A percentile compares a stretch with the other conserved stretches of the same genome.
Conservation (phyloP, 352 stramenopile genomes). For the Halophytophthora polymorphica region DNA sequence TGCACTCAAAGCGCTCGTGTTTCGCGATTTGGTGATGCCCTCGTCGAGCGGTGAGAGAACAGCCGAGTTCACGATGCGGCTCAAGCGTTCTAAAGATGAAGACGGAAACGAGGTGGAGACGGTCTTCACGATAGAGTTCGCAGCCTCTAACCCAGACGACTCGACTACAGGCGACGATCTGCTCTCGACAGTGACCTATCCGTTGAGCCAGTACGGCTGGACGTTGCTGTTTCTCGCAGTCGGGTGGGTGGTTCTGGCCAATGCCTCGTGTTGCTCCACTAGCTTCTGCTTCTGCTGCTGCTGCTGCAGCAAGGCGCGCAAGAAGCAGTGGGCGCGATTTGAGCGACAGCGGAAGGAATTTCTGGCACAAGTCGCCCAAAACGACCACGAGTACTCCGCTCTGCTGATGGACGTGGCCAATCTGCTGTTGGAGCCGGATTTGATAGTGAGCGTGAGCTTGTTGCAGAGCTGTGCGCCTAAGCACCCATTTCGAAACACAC, state of each 20-base stretch:
- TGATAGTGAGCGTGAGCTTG: slow-evolving; percentile 28
- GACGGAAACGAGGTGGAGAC: slow-evolving; percentile 7
- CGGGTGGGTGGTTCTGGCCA: slow-evolving; percentile 46
- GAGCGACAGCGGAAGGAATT: slow-evolving; percentile 35
- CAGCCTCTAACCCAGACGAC: slow-evolving; percentile 2
- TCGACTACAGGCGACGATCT: slow-evolving; percentile 11
- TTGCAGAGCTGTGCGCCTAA: slow-evolving; percentile 16
- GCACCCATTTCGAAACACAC: neutral
- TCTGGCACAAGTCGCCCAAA: slow-evolving; percentile 53
- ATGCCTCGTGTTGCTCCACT: slow-evolving; percentile 42
- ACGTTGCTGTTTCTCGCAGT: slow-evolving; percentile 23
- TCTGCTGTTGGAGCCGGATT: slow-evolving; percentile 44
- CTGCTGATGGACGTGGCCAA: slow-evolving; percentile 46
- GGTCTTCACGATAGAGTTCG: slow-evolving; percentile 30
- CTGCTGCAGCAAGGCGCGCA: slow-evolving; percentile 33
- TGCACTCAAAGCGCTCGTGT: slow-evolving; percentile 34
- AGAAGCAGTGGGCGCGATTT: slow-evolving; percentile 35
- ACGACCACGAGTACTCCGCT: slow-evolving; percentile 71
- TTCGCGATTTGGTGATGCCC: slow-evolving; percentile 29
- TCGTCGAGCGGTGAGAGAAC: slow-evolving; percentile 21
- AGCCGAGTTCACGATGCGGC: slow-evolving; percentile 34
- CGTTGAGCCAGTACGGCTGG: slow-evolving; percentile 35
- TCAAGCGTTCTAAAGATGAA: slow-evolving; percentile 23
- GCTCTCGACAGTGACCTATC: slow-evolving; percentile 17
- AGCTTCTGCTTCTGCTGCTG: slow-evolving; percentile 64